Evolutionary conservation across 345 rosid species (phyloP), one percentile per base, ranked within the genome.

Genomic region (Eucalyptus tenuipes): DNA sequence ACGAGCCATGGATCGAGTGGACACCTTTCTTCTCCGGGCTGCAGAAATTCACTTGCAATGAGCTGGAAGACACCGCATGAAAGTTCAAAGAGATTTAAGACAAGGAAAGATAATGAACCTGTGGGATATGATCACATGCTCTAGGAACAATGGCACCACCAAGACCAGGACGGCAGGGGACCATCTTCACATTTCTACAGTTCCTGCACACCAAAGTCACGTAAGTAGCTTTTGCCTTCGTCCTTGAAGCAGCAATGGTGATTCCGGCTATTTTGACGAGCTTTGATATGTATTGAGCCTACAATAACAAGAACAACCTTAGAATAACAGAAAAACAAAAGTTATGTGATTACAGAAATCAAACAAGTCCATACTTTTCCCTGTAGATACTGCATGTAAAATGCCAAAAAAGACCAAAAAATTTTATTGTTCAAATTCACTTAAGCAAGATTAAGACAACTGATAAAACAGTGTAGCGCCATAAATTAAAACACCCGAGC

Each of bases 121-220:
- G 99, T 49, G 99, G 97, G 85, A 93, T 37, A 90, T 98, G 97
- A 90, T 95, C 98, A 91, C 99, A 98, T 3, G 98, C 95, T 90
- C 99, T 96, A 75, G 99, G 99, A 87, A 98, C 95, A 48, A 98
- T 97, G 42, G 98, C 99, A 13, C 99, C 99, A 85, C 99, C 98
- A 88, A 98, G 98, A 45, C 99, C 99, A 64, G 99, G 97, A 22
- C 98, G 96, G 85, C 99, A 96, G 12, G 99, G 96, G 50, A 97
- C 97, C 59, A 92, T 94, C 89, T 91, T 94, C 9, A 95, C 92
- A 89, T 93, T 94, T 88, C 93, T 95, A 92, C 98, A 97, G 87
- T 98, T 97, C 94, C 94, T 97, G 87, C 99, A 98, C 45, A 96
- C 95, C 87, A 98, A 88, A 91, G 94, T 95, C 81, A 98, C 98